Conservation (phyloP, 768 basidiomycete genomes). For the Mycena galericulata region DNA sequence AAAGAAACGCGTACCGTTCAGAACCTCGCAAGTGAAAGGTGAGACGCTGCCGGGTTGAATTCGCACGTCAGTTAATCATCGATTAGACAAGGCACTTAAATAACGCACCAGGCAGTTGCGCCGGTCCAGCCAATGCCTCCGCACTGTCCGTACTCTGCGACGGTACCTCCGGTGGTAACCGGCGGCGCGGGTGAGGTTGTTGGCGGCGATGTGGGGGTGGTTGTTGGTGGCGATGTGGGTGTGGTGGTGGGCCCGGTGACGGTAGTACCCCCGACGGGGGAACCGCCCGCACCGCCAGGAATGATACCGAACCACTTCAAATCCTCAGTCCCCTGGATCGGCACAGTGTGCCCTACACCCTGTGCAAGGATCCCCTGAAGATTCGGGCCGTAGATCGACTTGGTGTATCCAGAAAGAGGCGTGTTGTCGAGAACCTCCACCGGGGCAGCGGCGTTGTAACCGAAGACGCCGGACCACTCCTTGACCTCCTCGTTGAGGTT, state of each 20-base stretch:
- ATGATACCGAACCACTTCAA: conserved; percentile 62
- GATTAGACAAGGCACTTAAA: not conserved
- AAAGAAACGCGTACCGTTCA: too few relatives aligned
- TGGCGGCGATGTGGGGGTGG: not conserved
- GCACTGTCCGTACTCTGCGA: conserved; percentile 46
- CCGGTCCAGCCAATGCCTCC: conserved; percentile 35
- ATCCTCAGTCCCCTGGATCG: conserved; percentile 58
- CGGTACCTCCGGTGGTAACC: conserved; percentile 8
- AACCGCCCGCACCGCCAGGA: conserved; percentile 34
- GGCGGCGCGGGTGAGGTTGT: too few relatives aligned
- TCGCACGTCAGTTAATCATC: too few relatives aligned
- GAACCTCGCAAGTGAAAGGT: too few relatives aligned
- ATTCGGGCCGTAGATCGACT: conserved; percentile 60
- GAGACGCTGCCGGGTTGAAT: too few relatives aligned
- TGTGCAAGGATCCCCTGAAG: conserved; percentile 61
- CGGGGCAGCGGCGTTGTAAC: conserved; percentile 52
- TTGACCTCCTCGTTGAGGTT: conserved; percentile 65
- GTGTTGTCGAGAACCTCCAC: conserved; percentile 49
- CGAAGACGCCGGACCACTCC: conserved; percentile 68
- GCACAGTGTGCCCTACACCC: conserved; percentile 63
- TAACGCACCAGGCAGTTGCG: conserved; percentile 2
- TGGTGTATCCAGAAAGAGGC: conserved; percentile 59
- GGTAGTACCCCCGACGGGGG: not conserved
- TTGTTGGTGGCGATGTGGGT: not conserved
- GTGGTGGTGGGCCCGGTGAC: not conserved